phyloP scores from a whole-genome alignment of 768 basidiomycete genomes.

The Serpula lacrymans region DNA sequence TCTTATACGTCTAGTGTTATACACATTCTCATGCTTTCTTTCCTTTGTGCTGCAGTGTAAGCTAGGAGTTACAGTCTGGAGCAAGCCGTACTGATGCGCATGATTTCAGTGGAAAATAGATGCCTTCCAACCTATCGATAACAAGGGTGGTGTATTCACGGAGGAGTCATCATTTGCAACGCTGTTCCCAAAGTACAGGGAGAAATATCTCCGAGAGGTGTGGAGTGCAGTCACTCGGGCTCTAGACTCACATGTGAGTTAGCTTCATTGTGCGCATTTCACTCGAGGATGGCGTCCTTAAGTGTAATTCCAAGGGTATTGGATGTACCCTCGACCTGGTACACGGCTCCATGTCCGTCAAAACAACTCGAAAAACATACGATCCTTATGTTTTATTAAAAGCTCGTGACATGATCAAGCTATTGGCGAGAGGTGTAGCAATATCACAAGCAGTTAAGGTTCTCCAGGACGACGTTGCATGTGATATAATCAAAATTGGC shows the following conservation, averaged over 20 bases:
- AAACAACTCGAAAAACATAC: conserved; percentile 94
- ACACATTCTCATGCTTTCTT: conserved; percentile 4
- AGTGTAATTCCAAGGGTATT: conserved; percentile 56
- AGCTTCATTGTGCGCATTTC: conserved; percentile 1
- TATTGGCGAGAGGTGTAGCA: conserved; percentile 89
- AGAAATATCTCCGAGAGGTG: conserved; percentile 92
- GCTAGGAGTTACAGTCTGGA: conserved; percentile 10
- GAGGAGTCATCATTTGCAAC: conserved; percentile 99
- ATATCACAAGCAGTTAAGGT: conserved; percentile 85
- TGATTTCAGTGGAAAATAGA: conserved; percentile 80
- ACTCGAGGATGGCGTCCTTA: conserved; percentile 2
- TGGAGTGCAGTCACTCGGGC: conserved; percentile 90
- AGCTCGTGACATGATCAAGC: conserved; percentile 92
- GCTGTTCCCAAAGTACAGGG: conserved; percentile 96
- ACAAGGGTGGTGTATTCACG: conserved; percentile 77
- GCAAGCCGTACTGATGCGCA: conserved; percentile 10
- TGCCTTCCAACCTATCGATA: conserved; percentile 68
- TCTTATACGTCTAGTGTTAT: conserved; percentile 4
- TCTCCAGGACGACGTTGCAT: conserved; percentile 83
- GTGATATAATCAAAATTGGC: conserved; percentile 98
- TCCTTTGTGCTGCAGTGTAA: conserved; percentile 38
- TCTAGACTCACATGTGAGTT: conserved; percentile 70
- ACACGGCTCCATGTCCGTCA: conserved; percentile 96
- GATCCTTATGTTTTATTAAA: conserved; percentile 97
- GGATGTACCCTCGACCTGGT: conserved; percentile 91